phyloP scores from a whole-genome alignment of 2,329 filamentous ascomycete genomes.

The Aureobasidium leucospermi region DNA sequence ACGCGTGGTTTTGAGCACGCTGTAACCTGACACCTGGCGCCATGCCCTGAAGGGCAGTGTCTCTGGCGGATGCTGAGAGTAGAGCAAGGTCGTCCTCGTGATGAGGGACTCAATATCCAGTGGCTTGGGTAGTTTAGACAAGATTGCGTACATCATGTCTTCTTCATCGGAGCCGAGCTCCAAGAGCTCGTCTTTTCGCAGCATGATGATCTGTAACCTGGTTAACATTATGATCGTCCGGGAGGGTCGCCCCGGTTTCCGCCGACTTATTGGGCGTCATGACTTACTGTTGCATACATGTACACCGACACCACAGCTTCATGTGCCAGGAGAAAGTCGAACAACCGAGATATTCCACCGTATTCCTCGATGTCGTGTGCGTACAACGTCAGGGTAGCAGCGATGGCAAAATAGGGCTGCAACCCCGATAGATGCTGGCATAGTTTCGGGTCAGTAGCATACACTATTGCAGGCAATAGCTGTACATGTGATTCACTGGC shows the following conservation, averaged over 20 bases:
- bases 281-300: constrained; percentile 62
- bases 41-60: constrained; percentile 57
- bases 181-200: constrained; percentile 75
- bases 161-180: constrained; percentile 68
- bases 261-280: neutral
- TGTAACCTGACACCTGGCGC: constrained; percentile 63
- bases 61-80: constrained; percentile 62
- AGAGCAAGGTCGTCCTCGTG: constrained; percentile 55
- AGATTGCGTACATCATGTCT: constrained; percentile 83
- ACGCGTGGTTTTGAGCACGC: constrained; percentile 77
- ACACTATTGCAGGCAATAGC: constrained; percentile 75
- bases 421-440: constrained; percentile 50
- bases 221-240: constrained; percentile 2
- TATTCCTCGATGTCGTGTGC: constrained; percentile 93
- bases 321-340: constrained; percentile 81
- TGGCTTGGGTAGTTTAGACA: constrained; percentile 77
- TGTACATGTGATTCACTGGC: constrained; percentile 80
- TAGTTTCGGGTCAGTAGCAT: constrained; percentile 62
- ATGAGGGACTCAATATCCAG: constrained; percentile 77
- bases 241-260: neutral
- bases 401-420: constrained; percentile 85
- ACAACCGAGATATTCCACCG: constrained; percentile 78
- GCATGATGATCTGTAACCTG: constrained; percentile 59
- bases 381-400: constrained; percentile 92
- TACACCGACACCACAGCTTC: constrained; percentile 89